These are phyloP conservation scores for Annulohypoxylon stygium DNA, from an alignment of 495 filamentous ascomycete species.

Conservation along the genomic window DNA sequence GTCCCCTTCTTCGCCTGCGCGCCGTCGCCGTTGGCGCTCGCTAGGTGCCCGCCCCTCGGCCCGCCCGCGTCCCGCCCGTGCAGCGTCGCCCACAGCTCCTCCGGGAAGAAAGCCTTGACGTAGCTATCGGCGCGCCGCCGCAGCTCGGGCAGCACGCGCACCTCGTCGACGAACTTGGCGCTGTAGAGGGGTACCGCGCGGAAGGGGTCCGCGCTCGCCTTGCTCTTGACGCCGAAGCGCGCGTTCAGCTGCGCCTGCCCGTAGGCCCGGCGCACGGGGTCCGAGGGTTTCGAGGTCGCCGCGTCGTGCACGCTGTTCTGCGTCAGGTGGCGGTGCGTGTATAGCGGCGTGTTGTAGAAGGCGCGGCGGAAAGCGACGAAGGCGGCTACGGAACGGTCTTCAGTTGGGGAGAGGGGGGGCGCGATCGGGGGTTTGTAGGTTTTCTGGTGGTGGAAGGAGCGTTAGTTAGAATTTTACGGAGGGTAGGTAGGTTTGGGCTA, in stretches of 20 bases:
- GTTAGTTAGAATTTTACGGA: not conserved
- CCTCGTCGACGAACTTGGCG: conserved; percentile 58
- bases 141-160: conserved; percentile 63
- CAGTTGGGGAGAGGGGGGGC: conserved; percentile 53
- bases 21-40: conserved; percentile 6
- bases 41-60: conserved; percentile 37
- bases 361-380: conserved; percentile 63
- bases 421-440: conserved; percentile 59
- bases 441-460: conserved; percentile 42
- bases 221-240: conserved; percentile 60
- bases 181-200: conserved; percentile 64
- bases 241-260: conserved; percentile 64
- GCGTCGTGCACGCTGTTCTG: conserved; percentile 34
- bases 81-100: conserved; percentile 65
- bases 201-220: conserved; percentile 66
- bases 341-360: conserved; percentile 63
- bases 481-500: not conserved
- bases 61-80: conserved; percentile 58
- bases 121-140: conserved; percentile 53
- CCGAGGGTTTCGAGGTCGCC: conserved; percentile 34
- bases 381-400: conserved; percentile 58
- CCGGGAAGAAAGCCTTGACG: conserved; percentile 63
- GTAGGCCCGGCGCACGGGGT: conserved; percentile 54
- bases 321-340: conserved; percentile 57
- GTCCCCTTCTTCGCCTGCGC: conserved; percentile 4